Percentiles rank a stretch among this genome's conserved stretches.
Evolutionary conservation across 1,139 yeast genomes (phyloP).

Genomic region (Magnusiomyces tetraspermus): DNA sequence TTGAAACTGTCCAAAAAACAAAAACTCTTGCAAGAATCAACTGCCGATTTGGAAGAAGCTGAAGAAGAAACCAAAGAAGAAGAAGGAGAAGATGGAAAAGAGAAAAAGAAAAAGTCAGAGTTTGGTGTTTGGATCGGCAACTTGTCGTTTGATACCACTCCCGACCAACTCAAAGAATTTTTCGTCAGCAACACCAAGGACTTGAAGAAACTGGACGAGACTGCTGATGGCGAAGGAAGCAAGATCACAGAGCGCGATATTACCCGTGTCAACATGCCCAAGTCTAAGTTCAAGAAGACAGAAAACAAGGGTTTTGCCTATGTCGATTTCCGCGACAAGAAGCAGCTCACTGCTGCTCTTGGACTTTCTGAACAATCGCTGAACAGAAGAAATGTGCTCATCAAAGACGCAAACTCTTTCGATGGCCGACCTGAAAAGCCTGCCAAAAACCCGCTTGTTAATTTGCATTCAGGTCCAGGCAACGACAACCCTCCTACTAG

Average conservation of each 20-base stretch:
- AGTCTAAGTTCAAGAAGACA: conserved; percentile 31
- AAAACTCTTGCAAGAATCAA: conserved; percentile 13
- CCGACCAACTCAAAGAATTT: conserved; percentile 62
- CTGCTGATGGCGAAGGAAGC: conserved; percentile 6
- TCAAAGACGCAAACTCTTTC: conserved; percentile 69
- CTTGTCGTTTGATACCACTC: conserved; percentile 72
- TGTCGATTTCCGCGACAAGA: conserved; percentile 62
- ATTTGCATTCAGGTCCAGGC: conserved; percentile 17
- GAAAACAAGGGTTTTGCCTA: conserved; percentile 74
- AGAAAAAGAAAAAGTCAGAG: conserved; percentile 37
- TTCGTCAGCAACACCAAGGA: conserved; percentile 46
- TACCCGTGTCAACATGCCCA: conserved; percentile 37
- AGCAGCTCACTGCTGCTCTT: conserved; percentile 57
- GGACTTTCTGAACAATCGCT: conserved; percentile 59
- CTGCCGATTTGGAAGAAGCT: conserved; percentile 14
- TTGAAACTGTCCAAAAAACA: conserved; percentile 17
- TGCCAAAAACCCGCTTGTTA: conserved; percentile 15
- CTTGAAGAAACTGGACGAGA: neutral
- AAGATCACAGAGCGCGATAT: conserved; percentile 26
- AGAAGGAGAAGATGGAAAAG: conserved; percentile 17
- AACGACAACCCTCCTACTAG: conserved; percentile 72
- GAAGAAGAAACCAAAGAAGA: conserved; percentile 12
- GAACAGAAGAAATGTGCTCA: conserved; percentile 77
- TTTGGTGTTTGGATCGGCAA: conserved; percentile 94
- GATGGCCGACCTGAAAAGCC: conserved; percentile 76